Evolutionary conservation across 352 stramenopile species (phyloP), one percentile per base, ranked within the genome.

Genomic region (Pythium volutum): DNA sequence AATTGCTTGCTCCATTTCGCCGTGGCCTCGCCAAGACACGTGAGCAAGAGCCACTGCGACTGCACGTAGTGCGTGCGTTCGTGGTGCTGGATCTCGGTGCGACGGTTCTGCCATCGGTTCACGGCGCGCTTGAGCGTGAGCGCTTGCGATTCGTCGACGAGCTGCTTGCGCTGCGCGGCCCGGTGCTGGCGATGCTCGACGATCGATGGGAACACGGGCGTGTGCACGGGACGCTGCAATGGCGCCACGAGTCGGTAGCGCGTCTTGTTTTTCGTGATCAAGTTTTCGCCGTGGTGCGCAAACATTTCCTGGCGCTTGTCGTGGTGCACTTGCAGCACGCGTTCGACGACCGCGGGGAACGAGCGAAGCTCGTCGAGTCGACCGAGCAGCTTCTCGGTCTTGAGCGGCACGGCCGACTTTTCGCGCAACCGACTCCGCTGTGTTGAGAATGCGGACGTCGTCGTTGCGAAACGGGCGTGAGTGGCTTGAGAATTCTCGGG

Each of bases 1-100:
- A 87, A 89, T 46, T 63, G 67, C 6, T 62, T 52, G 3, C 79
- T 49, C 78, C 77, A 88, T 31, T 64, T 64, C 4, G 58, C 49
- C 0, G 73, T 75, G 11, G 70, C 67, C 27, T 74, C 52, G 16
- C 76, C 67, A 0, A 90, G 66, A 11, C 57, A 36, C 2, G 76
- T 64, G 16, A 88, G 45, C 46, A 90, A 36, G 18, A 90, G 57
- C 81, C 81, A 90, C 50, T 85, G 79, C 9, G 73, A 79, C 62
- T 88, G 73, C 6, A 73, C 47, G 41, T 82, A 74, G n/a, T 68
- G 66, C 2, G 58, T 70, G 25, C 69, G 69, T 25, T 62, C 57
- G 16, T 69, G 59, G 22, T 81, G 59, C 20, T 76, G 70, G 1
- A 73, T 65, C 54, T 76, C 54, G 38, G 73, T 36, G 0, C 77